Conservation (phyloP, 2,329 filamentous ascomycete genomes). For the Beauveria sp. region DNA sequence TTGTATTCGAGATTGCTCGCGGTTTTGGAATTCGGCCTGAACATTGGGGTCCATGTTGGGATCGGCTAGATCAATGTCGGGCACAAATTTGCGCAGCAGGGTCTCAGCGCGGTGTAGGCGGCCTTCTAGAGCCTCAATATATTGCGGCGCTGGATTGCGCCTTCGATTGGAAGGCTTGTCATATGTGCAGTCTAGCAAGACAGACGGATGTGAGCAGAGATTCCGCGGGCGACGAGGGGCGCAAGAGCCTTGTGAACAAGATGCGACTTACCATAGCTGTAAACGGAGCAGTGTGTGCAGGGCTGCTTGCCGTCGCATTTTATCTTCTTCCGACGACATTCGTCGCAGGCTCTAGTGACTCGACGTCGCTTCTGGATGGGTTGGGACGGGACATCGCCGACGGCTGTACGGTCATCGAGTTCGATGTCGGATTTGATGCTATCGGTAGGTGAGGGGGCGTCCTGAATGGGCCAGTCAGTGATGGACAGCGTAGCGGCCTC, state of each 20-base stretch:
- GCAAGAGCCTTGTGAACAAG: not conserved
- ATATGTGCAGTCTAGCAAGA: slow-evolving; percentile 72
- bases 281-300: slow-evolving; percentile 93
- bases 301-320: slow-evolving; percentile 83
- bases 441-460: slow-evolving; percentile 32
- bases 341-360: slow-evolving; percentile 74
- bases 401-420: slow-evolving; percentile 27
- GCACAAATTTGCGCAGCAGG: slow-evolving; percentile 70
- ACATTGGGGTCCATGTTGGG: slow-evolving; percentile 72
- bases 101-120: slow-evolving; percentile 77
- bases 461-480: slow-evolving; percentile 28
- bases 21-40: slow-evolving; percentile 57
- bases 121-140: slow-evolving; percentile 81
- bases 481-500: slow-evolving; percentile 29
- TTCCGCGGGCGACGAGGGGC: not conserved
- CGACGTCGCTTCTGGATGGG: slow-evolving; percentile 70
- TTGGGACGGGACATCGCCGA: slow-evolving; percentile 28
- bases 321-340: slow-evolving; percentile 79
- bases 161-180: slow-evolving; percentile 89
- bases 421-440: slow-evolving; percentile 37
- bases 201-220: not conserved
- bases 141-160: slow-evolving; percentile 84
- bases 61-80: slow-evolving; percentile 78
- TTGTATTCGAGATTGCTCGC: slow-evolving; percentile 43
- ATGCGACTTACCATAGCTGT: slow-evolving; percentile 78